Evolutionary conservation across 1,139 yeast species (phyloP).

Genomic region (Lodderomyces oxycetoniae): DNA sequence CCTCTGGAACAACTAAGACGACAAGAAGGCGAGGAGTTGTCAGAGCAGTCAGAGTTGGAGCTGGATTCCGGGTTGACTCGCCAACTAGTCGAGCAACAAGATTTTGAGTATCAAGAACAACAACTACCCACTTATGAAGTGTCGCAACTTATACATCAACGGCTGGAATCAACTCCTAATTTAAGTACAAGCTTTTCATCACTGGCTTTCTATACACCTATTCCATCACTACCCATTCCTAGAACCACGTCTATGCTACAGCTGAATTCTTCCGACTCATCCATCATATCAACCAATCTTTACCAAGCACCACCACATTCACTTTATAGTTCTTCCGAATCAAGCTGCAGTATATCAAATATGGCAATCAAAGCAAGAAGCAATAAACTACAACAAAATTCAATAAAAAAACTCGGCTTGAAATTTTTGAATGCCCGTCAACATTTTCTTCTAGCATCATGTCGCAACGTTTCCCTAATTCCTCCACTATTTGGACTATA

Average conservation of each 20-base stretch:
- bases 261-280: constrained; percentile 11
- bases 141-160: constrained; percentile 33
- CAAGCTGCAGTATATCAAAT: constrained; percentile 1
- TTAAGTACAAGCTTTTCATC: neutral
- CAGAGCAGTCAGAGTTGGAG: too few relatives aligned
- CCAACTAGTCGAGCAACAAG: too few relatives aligned
- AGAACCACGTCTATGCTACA: constrained; percentile 8
- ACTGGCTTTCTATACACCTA: constrained; percentile 11
- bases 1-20: too few relatives aligned
- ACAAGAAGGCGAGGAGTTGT: too few relatives aligned
- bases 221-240: constrained; percentile 15
- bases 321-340: neutral
- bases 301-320: neutral
- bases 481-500: constrained; percentile 59
- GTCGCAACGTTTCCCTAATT: constrained; percentile 67
- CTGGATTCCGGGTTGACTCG: too few relatives aligned
- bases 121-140: constrained; percentile 36
- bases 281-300: constrained; percentile 4
- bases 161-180: neutral
- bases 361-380: constrained; percentile 2
- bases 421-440: constrained; percentile 69
- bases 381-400: constrained; percentile 7
- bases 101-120: constrained; percentile 1
- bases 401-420: constrained; percentile 54
- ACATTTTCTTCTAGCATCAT: constrained; percentile 66